These are phyloP conservation scores for Paecilomyces niveus DNA, from an alignment of 2,329 filamentous ascomycete genomes.

Conservation along the genomic window DNA sequence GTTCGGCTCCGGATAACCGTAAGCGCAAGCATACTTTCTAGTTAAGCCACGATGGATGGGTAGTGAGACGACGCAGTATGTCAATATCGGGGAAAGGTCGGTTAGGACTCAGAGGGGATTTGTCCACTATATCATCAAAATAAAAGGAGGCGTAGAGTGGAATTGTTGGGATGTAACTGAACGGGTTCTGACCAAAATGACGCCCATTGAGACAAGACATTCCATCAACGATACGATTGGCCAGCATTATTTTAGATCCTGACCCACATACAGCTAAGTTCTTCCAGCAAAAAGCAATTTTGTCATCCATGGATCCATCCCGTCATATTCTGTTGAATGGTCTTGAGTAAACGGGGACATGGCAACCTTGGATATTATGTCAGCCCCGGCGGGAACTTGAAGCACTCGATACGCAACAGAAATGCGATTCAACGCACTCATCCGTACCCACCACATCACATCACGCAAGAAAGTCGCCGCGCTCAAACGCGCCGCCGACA, in stretches of 20 bases:
- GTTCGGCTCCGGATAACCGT: too few relatives aligned
- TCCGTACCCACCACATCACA: conserved; percentile 75
- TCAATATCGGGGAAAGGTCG: too few relatives aligned
- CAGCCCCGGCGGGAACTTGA: not conserved
- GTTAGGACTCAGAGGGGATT: too few relatives aligned
- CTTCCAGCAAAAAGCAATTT: not conserved
- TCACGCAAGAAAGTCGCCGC: conserved; percentile 65
- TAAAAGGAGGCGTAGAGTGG: too few relatives aligned
- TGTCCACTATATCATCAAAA: too few relatives aligned
- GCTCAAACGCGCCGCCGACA: conserved; percentile 58
- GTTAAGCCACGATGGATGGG: too few relatives aligned
- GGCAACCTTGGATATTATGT: not conserved
- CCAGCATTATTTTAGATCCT: not conserved
- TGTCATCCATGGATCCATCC: not conserved
- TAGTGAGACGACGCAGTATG: too few relatives aligned
- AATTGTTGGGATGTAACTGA: too few relatives aligned
- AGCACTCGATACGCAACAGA: not conserved
- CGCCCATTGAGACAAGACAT: too few relatives aligned
- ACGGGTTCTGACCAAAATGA: too few relatives aligned
- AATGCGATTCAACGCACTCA: conserved; percentile 51
- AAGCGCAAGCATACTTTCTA: too few relatives aligned
- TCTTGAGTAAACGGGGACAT: not conserved
- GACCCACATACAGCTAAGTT: not conserved
- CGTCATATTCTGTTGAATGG: not conserved
- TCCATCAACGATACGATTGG: not conserved